Base-by-base conservation (phyloP, 116 monocot genomes). In the Trichopus zeylanicus region DNA sequence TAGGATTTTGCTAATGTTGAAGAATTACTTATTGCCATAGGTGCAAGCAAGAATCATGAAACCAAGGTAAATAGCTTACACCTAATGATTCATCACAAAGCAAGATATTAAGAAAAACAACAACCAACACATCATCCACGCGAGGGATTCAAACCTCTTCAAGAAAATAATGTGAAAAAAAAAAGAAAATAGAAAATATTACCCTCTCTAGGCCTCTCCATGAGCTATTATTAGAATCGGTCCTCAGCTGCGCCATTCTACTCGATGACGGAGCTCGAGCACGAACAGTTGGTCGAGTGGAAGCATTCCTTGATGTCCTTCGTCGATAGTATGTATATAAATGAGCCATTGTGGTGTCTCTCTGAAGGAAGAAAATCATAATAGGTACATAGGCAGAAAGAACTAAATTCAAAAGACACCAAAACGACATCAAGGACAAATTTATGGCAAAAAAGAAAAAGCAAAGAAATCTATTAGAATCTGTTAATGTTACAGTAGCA, bases 201-300 rank as follows among this genome's bases (percentile, higher is more conserved):
- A 81, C 81, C 66, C 66, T 69, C 30, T 84, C 78, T 24, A 60
- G 61, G 67, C 67, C 74, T 76, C 18, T 1, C 1, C 12, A 42
- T n/a, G 75, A 70, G 16, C 74, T 64, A 34, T 54, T 46, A 33
- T 67, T 49, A 34, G 67, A 64, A 34, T 53, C 73, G 67, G 81
- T 72, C 67, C 71, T 72, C 9, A 57, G 34, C 19, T 60, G 71
- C 7, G 63, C 15, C 71, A 67, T 30, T 61, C 80, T 77, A 28
- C 15, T 53, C 18, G 27, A 2, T 53, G 26, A 1, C 13, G 46
- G 46, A 46, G 23, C 26, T 53, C 28, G 53, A 42, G 39, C 59
- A 46, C 23, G 60, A 1, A 28, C 32, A 31, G 23, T 26, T 58
- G 33, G 19, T 29, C 19, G n/a, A n/a, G 8, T 5, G 6, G 5